Conservation (phyloP, 108 stramenopile species). For the Chaetoceros tenuissimus region DNA sequence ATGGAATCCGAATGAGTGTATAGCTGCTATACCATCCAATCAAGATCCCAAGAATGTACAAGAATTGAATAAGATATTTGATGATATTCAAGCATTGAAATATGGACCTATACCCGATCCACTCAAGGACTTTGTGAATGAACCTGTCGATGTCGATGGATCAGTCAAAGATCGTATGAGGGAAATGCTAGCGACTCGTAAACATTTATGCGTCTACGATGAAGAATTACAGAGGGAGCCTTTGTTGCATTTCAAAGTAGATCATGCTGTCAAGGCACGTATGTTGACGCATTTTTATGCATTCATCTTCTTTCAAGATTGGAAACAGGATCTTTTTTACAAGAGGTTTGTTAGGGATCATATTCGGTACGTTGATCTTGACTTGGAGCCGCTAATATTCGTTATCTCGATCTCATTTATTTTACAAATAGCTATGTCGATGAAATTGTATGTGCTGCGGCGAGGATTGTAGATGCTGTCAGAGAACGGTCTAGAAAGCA, state of each 20-base stretch:
- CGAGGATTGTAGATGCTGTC: slow-evolving; percentile 57
- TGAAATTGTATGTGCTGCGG: slow-evolving; percentile 87
- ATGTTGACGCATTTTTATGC: slow-evolving; percentile 81
- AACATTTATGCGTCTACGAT: slow-evolving; percentile 65
- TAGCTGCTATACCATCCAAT: slow-evolving; percentile 72
- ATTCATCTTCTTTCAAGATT: slow-evolving; percentile 80
- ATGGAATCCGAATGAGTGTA: slow-evolving; percentile 60
- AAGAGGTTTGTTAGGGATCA: slow-evolving; percentile 85
- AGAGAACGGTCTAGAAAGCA: slow-evolving; percentile 29
- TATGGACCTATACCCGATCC: slow-evolving; percentile 17
- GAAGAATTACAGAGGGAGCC: slow-evolving; percentile 46
- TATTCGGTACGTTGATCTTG: slow-evolving; percentile 61
- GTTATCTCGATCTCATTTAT: too few relatives aligned
- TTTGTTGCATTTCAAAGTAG: slow-evolving; percentile 64
- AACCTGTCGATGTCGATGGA: slow-evolving; percentile 56
- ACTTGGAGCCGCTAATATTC: too few relatives aligned
- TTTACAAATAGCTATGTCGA: too few relatives aligned
- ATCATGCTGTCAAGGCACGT: slow-evolving; percentile 34
- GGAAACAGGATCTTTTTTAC: slow-evolving; percentile 63
- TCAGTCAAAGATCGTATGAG: slow-evolving; percentile 40
- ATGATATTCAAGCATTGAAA: slow-evolving; percentile 13
- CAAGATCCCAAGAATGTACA: slow-evolving; percentile 41
- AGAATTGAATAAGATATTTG: slow-evolving; percentile 30
- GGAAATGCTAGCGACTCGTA: slow-evolving; percentile 47
- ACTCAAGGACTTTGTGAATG: slow-evolving; percentile 18